phyloP scores from a whole-genome alignment of 768 basidiomycete species.

The Xerocomus potaroensis region DNA sequence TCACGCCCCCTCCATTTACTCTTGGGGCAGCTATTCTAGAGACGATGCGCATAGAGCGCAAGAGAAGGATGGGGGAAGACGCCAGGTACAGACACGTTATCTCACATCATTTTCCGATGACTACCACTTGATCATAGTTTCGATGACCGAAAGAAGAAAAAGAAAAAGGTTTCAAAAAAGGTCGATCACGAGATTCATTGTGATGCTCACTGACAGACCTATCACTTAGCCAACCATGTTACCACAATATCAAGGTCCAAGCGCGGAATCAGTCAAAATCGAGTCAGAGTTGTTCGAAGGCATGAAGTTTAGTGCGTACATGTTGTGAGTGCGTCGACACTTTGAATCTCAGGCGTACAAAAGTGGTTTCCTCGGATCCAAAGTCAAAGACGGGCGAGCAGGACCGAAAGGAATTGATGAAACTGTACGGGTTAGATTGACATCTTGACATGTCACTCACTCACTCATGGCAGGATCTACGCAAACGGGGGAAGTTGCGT shows the following conservation, averaged over 20 bases:
- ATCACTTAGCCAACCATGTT: conserved; percentile 49
- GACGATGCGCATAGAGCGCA: conserved; percentile 57
- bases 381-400: conserved; percentile 62
- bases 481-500: conserved; percentile 63
- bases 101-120: neutral
- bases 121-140: conserved; percentile 17
- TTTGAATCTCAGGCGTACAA: neutral
- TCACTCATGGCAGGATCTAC: conserved; percentile 48
- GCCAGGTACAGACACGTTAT: conserved; percentile 41
- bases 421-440: conserved; percentile 42
- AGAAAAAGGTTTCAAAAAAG: conserved; percentile 27
- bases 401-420: conserved; percentile 67
- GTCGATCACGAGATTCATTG: neutral
- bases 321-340: neutral
- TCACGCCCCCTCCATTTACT: too few species aligned
- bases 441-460: conserved; percentile 1
- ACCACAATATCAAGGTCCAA: conserved; percentile 63
- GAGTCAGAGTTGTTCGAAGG: conserved; percentile 67
- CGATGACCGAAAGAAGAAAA: conserved; percentile 31
- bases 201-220: neutral
- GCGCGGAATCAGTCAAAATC: conserved; percentile 53
- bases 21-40: conserved; percentile 68
- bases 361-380: conserved; percentile 75
- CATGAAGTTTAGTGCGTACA: conserved; percentile 70
- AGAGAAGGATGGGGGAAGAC: conserved; percentile 69